Evolutionary conservation across 768 basidiomycete genomes (phyloP).

Genomic region (Collybia sordida): DNA sequence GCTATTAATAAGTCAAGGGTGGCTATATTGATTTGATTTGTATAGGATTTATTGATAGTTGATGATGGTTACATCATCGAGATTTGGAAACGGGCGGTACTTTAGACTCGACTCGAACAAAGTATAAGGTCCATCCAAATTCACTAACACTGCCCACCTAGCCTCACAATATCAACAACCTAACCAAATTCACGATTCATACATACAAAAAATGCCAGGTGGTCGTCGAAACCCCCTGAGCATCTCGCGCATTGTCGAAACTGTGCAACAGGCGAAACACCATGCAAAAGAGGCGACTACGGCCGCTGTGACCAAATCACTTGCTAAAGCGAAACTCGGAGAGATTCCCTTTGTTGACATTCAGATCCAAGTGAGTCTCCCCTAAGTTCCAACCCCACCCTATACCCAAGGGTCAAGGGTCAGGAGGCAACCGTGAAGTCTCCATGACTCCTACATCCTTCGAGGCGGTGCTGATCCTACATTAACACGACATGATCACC

Average conservation of each 20-base stretch:
- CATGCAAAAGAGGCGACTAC: conserved; percentile 26
- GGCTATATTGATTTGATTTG: no score
- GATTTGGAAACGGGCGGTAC: no score
- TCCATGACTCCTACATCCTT: not conserved
- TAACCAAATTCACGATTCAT: no score
- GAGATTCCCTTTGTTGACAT: conserved; percentile 56
- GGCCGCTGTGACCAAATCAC: conserved; percentile 27
- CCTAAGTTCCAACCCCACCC: not conserved
- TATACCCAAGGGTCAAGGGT: not conserved
- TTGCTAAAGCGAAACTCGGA: conserved; percentile 30
- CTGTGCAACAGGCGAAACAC: conserved; percentile 25
- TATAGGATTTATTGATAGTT: no score
- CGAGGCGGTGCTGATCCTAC: not conserved
- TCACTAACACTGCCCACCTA: no score
- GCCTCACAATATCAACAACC: no score
- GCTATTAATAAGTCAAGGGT: no score
- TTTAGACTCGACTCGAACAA: no score
- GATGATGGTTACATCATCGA: no score
- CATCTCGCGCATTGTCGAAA: conserved; percentile 32
- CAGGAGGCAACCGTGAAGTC: not conserved
- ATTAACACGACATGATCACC: not conserved
- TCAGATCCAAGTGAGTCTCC: conserved; percentile 45
- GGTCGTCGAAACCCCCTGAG: conserved; percentile 33
- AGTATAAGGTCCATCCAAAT: no score
- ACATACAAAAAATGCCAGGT: conserved; percentile 28